Evolutionary conservation across 768 basidiomycete genomes (phyloP), one percentile per base, ranked within the genome.

Genomic region (Collybia mongolica): DNA sequence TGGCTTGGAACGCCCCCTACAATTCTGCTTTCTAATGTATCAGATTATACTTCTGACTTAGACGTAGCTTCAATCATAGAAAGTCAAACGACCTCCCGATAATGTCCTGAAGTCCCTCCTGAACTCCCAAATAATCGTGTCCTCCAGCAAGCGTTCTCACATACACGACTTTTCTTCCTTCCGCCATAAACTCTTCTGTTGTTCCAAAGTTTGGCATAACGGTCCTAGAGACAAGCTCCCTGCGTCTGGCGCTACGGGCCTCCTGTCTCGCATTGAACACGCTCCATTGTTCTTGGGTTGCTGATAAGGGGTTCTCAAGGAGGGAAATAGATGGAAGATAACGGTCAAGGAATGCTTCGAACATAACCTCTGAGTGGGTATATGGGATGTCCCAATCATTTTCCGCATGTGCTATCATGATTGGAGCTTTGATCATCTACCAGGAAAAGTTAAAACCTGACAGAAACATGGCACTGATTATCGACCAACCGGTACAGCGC

Each of bases 351-450:
- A 93, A 83, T 0, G 81, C 73, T 37, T 88, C 73, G 64, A 94
- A 93, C 19, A 96, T 77, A 0, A 74, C 71, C 22, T 79, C 74
- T 0, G 92, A 90, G 63, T 95, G 92, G 0, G 79, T 72, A 61
- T 81, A 69, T 0, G 89, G 86, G 44, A 95, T 92, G 19, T 91
- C 87, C 65, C 73, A 77, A 68, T 96, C 93, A 61, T 93, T 75
- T 61, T 79, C 71, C 46, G 91, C 83, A 60, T 96, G 93, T 0
- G 78, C 83, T 56, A 96, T 81, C 28, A 94, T 68, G 2, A 91
- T 76, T 5, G 88, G 77, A 0, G 76, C 76, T 44, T 83, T 81
- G 55, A 93, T 81, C 50, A 76, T 72, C 89, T 91, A 60, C 18
- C 24, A 26, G 24, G 23, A 28, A 23, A 6, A 18, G 26, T 8